Evolutionary conservation across 768 basidiomycete species (phyloP), one percentile per base, ranked within the genome.

Genomic region (Scleroderma bovista): DNA sequence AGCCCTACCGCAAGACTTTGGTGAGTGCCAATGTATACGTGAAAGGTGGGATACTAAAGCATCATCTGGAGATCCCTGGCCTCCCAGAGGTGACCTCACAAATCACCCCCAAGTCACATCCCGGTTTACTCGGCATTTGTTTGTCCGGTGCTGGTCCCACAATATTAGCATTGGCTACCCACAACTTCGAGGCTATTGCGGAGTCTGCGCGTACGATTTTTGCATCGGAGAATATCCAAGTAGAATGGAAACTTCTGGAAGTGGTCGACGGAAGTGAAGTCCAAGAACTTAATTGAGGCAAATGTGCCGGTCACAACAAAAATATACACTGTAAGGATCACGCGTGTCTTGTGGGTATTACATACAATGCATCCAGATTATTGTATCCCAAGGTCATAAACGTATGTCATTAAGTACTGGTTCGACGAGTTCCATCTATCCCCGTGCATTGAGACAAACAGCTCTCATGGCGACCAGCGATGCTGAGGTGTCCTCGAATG

Each of bases 131-230:
- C 9, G 96, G 96, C 4, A 96, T 98, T 48, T 98, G 96, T 66
- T 81, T 99, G 31, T 98, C 95, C 2, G 96, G 96, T 7, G 96
- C 96, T 5, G 96, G 96, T 0, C 96, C 96, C 3, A 97, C 96
- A 6, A 96, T 98, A 54, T 79, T 99, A 53, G 96, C 96, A 1
- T 80, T 99, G 16, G 96, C 96, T 2, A 93, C 90, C 0, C 68
- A 71, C 31, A 84, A 85, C 22, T 98, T 89, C 58, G 88, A 93
- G 40, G 73, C 72, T 7, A 96, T 98, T 52, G 93, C 91, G 4
- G 79, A 84, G 57, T 86, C 86, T 57, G 93, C 91, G 9, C 74
- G 82, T 16, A 66, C 68, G 23, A 85, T 94, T 38, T 96, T 97
- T 69, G 71, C 71, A 48, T 67, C 72, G 41, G 77, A 84, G 47